Percentiles rank a stretch among this genome's conserved stretches.
Evolutionary conservation across 805 yeast species (phyloP).

Genomic region (Yamadazyma takamatsuzukensis): DNA sequence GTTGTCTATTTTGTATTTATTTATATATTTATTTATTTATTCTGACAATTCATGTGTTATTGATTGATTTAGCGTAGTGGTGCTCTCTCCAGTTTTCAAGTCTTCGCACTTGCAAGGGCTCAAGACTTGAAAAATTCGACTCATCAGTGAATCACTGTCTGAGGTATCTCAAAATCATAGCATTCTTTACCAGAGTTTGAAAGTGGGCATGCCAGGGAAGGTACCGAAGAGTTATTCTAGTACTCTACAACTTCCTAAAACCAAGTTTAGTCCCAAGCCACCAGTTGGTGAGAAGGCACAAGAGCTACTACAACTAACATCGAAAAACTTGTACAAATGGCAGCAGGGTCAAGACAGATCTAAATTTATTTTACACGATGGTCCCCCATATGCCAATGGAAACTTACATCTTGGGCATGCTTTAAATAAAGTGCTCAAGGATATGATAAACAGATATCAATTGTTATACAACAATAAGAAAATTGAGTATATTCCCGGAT

Average conservation of each 20-base stretch:
- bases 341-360: constrained; percentile 34
- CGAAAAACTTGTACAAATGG: constrained; percentile 62
- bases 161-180: too few relatives aligned
- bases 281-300: constrained; percentile 45
- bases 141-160: too few relatives aligned
- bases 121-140: too few relatives aligned
- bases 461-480: constrained; percentile 53
- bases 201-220: too few relatives aligned
- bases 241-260: constrained; percentile 62
- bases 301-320: constrained; percentile 45
- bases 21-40: constrained; percentile 3
- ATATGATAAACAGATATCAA: constrained; percentile 72
- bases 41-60: neutral
- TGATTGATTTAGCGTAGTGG: neutral
- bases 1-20: constrained; percentile 7
- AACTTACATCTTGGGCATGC: constrained; percentile 91
- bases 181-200: too few relatives aligned
- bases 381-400: constrained; percentile 99
- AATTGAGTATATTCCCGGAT: constrained; percentile 82
- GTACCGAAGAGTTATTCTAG: constrained; percentile 31
- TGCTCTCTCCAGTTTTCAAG: neutral
- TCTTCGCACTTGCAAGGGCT: too few relatives aligned
- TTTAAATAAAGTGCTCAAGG: constrained; percentile 83
- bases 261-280: constrained; percentile 50
- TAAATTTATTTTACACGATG: constrained; percentile 80